Conservation (phyloP, 441 rosid species). For the Euphorbia schlechtendalii region DNA sequence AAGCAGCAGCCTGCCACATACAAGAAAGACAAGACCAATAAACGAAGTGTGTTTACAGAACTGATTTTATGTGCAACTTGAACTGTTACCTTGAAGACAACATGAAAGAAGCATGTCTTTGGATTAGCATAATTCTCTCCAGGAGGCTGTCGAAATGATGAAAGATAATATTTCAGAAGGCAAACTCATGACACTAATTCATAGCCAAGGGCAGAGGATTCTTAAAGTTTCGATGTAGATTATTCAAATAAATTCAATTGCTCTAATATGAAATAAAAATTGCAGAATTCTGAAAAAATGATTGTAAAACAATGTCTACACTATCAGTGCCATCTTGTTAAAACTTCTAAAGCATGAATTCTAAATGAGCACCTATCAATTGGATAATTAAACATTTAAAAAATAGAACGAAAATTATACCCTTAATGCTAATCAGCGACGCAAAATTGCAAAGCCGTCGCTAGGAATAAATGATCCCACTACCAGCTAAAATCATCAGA, state of each 20-base stretch:
- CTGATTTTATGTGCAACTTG: constrained; percentile 6
- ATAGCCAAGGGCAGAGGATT: too few relatives aligned
- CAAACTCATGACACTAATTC: not conserved
- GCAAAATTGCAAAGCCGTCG: not conserved
- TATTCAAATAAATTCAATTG: too few relatives aligned
- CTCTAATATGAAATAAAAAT: too few relatives aligned
- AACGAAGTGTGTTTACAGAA: constrained; percentile 7
- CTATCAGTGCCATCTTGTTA: not conserved
- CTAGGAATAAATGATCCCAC: too few relatives aligned
- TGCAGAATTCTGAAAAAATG: too few relatives aligned
- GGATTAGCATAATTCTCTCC: constrained; percentile 96
- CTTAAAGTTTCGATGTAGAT: too few relatives aligned
- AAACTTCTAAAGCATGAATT: too few relatives aligned
- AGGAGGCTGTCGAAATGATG: constrained; percentile 50
- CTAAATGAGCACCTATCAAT: too few relatives aligned
- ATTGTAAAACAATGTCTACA: too few relatives aligned
- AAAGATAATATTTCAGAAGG: not conserved
- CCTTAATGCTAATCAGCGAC: not conserved
- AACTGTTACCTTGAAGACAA: constrained; percentile 69
- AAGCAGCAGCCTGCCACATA: constrained; percentile 66
- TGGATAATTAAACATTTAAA: too few relatives aligned
- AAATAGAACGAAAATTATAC: too few relatives aligned
- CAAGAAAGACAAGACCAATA: constrained; percentile 19
- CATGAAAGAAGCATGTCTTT: constrained; percentile 91
- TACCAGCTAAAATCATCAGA: too few relatives aligned